Evolutionary conservation across 1,284 basidiomycete genomes (phyloP), one percentile per base, ranked within the genome.

Genomic region (Puccinia novopanici): DNA sequence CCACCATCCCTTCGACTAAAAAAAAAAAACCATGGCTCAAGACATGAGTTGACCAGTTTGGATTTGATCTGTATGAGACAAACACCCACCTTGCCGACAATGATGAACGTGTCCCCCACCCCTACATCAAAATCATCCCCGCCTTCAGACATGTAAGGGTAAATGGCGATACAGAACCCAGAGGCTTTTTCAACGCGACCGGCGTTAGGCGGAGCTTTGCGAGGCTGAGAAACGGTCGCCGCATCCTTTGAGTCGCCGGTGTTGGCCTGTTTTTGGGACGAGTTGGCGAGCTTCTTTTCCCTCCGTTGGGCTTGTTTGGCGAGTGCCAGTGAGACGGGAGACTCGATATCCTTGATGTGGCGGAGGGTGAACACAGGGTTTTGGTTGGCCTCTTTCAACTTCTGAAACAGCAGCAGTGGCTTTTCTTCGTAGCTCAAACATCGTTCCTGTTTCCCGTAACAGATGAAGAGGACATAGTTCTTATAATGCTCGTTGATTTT

Each of bases 401-500:
- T 94, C 86, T 99, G 96, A 88, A 98, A 98, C 50, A 99, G 90
- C 52, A 98, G 88, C 65, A 99, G 88, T 0, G 97, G 97, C 85
- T 98, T 98, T 87, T 99, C 97, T 84, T 99, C 97, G 84, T 97
- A 98, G 84, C 92, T 93, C 81, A 99, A 87, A 87, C 97, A 99
- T 45, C 97, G 91, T 86, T 99, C 97, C 40, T 68, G 89, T 81
- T 92, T 91, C 19, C 94, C 95, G 86, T 95, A 98, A 84, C 95
- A 98, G 83, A 99, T 98, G 87, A 99, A 99, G 90, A 99, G 92
- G 34, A 96, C 97, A 87, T 99, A 99, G 84, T 94, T 92, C 88
- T 94, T 92, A 95, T 96, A 99, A 86, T 95, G 95, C 84, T 99
- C 97, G 85, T 95, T 95, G 87, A 99, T 98, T 85, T 94, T 94